These are phyloP conservation scores for Angomonas ambiguus DNA, from an alignment of 208 protist genomes.

Conservation along the genomic window DNA sequence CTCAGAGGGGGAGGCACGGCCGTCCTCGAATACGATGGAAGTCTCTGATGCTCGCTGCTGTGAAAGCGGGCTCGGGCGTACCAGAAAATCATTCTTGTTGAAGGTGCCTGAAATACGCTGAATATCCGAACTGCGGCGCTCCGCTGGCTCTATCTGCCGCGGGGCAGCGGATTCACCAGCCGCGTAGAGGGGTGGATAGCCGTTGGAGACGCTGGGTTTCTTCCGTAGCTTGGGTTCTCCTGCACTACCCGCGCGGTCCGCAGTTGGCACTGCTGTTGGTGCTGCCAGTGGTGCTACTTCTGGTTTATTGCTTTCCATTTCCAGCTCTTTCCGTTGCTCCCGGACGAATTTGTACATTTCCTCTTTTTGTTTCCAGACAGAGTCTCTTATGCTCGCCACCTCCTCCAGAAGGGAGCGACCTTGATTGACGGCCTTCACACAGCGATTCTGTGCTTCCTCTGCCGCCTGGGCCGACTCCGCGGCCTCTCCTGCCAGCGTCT, in stretches of 20 bases:
- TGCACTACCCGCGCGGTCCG: not conserved
- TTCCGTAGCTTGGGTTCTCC: not conserved
- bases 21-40: not conserved
- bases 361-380: slow-evolving; percentile 2
- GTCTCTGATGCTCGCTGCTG: not conserved
- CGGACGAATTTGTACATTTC: not conserved
- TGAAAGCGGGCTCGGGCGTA: not conserved
- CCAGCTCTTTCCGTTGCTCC: not conserved
- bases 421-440: slow-evolving; percentile 18
- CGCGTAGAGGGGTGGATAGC: not conserved
- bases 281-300: too few species aligned
- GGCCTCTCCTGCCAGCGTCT: slow-evolving; percentile 13
- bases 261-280: too few species aligned
- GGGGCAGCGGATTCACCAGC: not conserved
- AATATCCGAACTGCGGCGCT: not conserved
- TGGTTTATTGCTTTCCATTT: not conserved
- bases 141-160: not conserved
- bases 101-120: not conserved
- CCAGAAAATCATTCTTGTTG: slow-evolving; percentile 7
- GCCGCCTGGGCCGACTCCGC: slow-evolving; percentile 16
- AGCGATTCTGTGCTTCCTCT: slow-evolving; percentile 24
- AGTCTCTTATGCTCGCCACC: not conserved
- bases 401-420: slow-evolving; percentile 7
- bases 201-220: not conserved
- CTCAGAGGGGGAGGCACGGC: slow-evolving; percentile 11